Evolutionary conservation across 2,329 filamentous ascomycete genomes (phyloP), one percentile per base, ranked within the genome.

Genomic region (Aureobasidium sp.): DNA sequence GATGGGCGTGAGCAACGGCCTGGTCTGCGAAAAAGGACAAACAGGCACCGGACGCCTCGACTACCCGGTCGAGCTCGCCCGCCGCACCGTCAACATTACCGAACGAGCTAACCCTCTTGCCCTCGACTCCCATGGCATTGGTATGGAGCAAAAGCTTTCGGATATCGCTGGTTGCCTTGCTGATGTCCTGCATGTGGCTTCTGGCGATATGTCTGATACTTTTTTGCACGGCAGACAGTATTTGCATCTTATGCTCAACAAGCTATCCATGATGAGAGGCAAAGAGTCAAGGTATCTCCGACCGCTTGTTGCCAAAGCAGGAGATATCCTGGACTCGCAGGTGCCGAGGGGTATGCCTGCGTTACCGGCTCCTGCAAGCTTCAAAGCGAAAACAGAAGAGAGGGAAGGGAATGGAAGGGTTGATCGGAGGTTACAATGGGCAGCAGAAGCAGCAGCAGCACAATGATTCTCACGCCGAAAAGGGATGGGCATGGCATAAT

Each of bases 121-220:
- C 6, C 54, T 73, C 23, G 68, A 73, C 43, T 68, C 66, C 17
- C 70, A 73, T 62, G 70, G 70, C 31, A 73, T 73, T 40, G 70
- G 70, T 23, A 73, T 73, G 69, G 69, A 73, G 61, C 70, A 73
- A 60, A 73, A 73, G 60, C 64, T 73, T 10, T 69, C 67, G 15
- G 70, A 73, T 62, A 71, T 73, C 31, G 70, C 69, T 10, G 68
- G 68, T 42, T 73, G 70, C 47, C 68, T 73, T 8, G 69, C 69
- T 3, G 70, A 73, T 57, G 70, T 73, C 1, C 63, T 73, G n/a
- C 65, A 66, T 33, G 72, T 70, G 61, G 71, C 70, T 11, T 69
- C 68, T 27, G 70, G 69, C 47, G 70, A 72, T 57, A 67, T 64
- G 4, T 70, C 68, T 6, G 58, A 66, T 2, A 70, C 69, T 2